Evolutionary conservation across 257 asterid species (phyloP).

Genomic region (Gentiana straminea): DNA sequence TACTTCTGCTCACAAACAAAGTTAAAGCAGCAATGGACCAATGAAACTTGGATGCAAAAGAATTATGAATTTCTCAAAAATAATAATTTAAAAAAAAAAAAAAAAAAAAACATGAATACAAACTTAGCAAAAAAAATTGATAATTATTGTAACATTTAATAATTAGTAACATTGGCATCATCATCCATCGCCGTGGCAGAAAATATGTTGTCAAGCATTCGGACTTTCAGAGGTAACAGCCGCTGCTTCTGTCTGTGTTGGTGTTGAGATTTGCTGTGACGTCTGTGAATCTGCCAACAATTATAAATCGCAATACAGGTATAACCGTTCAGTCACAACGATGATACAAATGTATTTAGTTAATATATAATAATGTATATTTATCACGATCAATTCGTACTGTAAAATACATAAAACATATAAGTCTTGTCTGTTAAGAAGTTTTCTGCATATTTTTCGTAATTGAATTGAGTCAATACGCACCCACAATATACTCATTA

Average conservation of each 20-base stretch:
- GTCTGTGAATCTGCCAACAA: slow-evolving; percentile 38
- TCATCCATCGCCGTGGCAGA: not conserved
- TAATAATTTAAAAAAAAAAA: slow-evolving; percentile 12
- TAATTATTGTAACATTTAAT: slow-evolving; percentile 10
- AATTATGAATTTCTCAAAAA: slow-evolving; percentile 8
- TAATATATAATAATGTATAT: too few relatives aligned
- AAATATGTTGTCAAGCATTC: slow-evolving; percentile 15
- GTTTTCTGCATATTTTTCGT: too few relatives aligned
- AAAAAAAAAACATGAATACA: slow-evolving; percentile 11
- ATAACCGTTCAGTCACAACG: too few relatives aligned
- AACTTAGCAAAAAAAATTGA: too few relatives aligned
- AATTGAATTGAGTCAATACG: too few relatives aligned
- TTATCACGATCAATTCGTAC: too few relatives aligned
- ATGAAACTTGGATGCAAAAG: slow-evolving; percentile 9
- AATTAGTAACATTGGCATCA: slow-evolving; percentile 13
- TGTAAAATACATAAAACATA: too few relatives aligned
- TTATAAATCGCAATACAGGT: too few relatives aligned
- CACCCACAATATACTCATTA: too few relatives aligned
- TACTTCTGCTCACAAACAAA: not conserved
- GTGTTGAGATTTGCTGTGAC: slow-evolving; percentile 47
- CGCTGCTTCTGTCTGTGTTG: slow-evolving; percentile 41
- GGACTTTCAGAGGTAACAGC: slow-evolving; percentile 50
- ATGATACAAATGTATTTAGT: too few relatives aligned
- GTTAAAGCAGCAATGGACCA: slow-evolving; percentile 1
- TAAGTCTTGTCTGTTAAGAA: too few relatives aligned